Evolutionary conservation across 495 filamentous ascomycete genomes (phyloP), one percentile per base, ranked within the genome.

Genomic region (Aspergillus wentii): DNA sequence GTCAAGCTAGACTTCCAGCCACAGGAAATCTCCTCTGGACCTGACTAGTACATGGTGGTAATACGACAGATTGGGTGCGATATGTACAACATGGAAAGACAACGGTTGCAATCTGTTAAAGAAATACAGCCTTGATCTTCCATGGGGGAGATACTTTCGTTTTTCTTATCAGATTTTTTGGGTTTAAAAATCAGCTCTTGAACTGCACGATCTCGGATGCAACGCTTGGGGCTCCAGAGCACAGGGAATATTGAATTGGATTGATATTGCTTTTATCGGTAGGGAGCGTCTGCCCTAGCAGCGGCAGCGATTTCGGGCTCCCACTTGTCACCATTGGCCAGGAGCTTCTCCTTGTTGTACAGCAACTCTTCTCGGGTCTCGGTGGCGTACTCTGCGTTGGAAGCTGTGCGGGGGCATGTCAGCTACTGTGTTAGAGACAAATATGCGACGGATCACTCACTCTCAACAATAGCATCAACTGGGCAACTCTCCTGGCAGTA

Each of bases 401-500:
- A 88, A 13, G 84, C 75, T 80, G 33, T 14, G 40, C 11, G 17
- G 20, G 19, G 16, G 5, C 4, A 38, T 15, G 35, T 66, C 39
- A 68, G 52, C 38, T 8, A 40, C 9, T 17, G 8, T 35, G 15
- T 8, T 29, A 7, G 26, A 40, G 9, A 43, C n/a, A n/a, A 25
- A 25, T 9, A 16, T 27, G 8, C 5, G 10, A 13, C 9, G 21
- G 33, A 22, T 26, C 20, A 64, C 74, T 56, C 60, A 79, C 75
- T 86, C 65, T 95, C 90, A 29, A 98, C 92, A 61, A 98, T 97
- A 23, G 92, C 92, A 66, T 98, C 92, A 20, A 97, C 92, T 19
- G 92, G 92, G 68, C 92, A 98, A 47, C 86, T 94, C 74, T 98
- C 92, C 69, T 98, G 92, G 76, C 92, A 98, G 74, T 94, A 94